phyloP scores from a whole-genome alignment of 441 rosid species.

The Geranium incanum region DNA sequence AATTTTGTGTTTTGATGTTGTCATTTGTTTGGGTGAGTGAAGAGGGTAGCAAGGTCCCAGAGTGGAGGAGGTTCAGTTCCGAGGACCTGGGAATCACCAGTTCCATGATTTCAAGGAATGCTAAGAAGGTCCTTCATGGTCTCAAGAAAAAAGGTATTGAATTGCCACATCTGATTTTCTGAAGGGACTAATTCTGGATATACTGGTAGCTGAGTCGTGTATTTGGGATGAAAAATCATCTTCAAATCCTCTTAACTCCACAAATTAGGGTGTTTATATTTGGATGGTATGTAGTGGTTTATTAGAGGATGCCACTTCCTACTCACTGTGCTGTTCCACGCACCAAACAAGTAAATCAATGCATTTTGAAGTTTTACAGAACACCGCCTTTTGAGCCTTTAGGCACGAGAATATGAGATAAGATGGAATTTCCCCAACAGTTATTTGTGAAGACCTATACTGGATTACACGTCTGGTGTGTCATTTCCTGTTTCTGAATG shows the following conservation, averaged over 20 bases:
- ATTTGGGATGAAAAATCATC: background rate
- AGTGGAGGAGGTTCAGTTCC: constrained; percentile 52
- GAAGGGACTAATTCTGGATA: background rate
- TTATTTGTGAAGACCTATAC: background rate
- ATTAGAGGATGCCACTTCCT: background rate
- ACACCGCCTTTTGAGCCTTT: background rate
- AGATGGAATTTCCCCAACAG: background rate
- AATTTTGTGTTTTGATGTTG: background rate
- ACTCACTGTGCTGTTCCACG: background rate
- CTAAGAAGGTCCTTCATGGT: constrained; percentile 59
- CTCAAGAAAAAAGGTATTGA: constrained; percentile 52
- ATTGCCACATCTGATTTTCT: background rate
- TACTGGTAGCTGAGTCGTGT: background rate
- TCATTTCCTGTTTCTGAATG: background rate
- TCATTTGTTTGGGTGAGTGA: constrained; percentile 16
- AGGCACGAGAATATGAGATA: background rate
- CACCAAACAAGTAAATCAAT: background rate
- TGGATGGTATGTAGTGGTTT: background rate
- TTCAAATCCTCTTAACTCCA: background rate
- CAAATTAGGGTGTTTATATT: background rate
- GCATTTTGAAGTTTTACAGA: background rate
- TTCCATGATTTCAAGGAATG: constrained; percentile 49
- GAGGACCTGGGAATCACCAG: constrained; percentile 59
- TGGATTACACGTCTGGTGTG: background rate
- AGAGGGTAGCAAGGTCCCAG: constrained; percentile 24